Evolutionary conservation across 164 flowering plant species (phyloP).

Genomic region (Buxus sempervirens): DNA sequence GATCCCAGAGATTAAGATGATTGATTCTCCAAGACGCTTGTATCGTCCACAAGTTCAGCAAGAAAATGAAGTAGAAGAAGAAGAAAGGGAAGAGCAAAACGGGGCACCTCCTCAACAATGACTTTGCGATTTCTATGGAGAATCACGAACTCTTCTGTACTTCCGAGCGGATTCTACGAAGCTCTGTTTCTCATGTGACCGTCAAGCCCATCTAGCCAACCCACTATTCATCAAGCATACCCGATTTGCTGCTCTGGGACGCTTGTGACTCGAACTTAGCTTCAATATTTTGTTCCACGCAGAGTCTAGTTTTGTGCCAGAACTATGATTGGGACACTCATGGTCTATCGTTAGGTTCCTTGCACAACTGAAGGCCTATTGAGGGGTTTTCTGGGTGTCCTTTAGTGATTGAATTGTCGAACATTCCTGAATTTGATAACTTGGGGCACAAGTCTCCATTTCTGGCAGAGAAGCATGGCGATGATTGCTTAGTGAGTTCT

Average conservation of each 20-base stretch:
- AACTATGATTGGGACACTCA: conserved; percentile 91
- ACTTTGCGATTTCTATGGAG: conserved; percentile 68
- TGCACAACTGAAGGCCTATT: conserved; percentile 60
- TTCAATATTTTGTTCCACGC: conserved; percentile 58
- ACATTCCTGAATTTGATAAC: conserved; percentile 55
- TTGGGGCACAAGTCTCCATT: no score
- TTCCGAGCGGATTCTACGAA: conserved; percentile 82
- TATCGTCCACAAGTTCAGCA: background rate
- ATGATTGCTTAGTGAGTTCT: conserved; percentile 8
- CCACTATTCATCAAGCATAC: conserved; percentile 68
- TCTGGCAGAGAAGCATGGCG: conserved; percentile 28
- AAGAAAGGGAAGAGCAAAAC: no score
- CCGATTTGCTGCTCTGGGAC: conserved; percentile 67
- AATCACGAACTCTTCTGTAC: conserved; percentile 52
- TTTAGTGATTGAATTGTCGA: conserved; percentile 39
- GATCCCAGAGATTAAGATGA: no score
- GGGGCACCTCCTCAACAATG: no score
- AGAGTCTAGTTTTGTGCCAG: conserved; percentile 56
- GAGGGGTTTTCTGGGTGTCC: conserved; percentile 78
- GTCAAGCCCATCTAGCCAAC: conserved; percentile 67
- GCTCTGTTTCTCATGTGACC: conserved; percentile 75
- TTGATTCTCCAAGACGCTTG: no score
- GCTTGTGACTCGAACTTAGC: conserved; percentile 51
- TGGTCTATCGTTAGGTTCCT: conserved; percentile 15
- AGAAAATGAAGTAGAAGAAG: background rate